A percentile compares a stretch with the other conserved stretches of the same genome.
phyloP scores from a whole-genome alignment of 768 basidiomycete species.

The Mycena venus region DNA sequence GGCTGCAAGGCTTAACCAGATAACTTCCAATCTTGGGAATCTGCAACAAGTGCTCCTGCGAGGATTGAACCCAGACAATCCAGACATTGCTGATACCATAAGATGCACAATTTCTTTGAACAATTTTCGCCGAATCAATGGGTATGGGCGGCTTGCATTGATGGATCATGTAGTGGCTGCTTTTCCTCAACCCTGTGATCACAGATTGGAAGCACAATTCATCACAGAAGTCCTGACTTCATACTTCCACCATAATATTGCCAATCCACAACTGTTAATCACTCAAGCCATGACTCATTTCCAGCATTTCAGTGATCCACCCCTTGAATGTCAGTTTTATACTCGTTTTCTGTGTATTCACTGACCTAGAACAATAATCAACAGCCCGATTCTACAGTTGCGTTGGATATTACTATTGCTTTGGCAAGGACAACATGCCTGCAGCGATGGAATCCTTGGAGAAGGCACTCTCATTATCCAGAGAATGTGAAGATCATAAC shows the following conservation, averaged over 20 bases:
- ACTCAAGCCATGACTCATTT: not conserved
- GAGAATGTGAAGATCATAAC: not conserved
- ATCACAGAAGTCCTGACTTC: not conserved
- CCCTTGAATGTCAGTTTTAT: not conserved
- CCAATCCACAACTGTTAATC: not conserved
- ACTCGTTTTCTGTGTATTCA: not conserved
- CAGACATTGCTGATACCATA: not conserved
- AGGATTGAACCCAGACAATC: not conserved
- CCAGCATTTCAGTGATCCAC: not conserved
- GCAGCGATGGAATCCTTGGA: not conserved
- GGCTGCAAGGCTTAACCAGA: not conserved
- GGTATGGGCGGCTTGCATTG: not conserved
- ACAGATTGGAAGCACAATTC: not conserved
- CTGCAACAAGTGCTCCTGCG: not conserved
- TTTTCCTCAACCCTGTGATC: not conserved
- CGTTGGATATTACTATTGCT: not conserved
- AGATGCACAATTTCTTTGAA: not conserved
- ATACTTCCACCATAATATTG: not conserved
- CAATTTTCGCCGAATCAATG: not conserved
- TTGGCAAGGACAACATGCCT: not conserved
- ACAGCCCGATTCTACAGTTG: not conserved
- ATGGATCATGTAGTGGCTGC: not conserved
- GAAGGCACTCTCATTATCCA: not conserved
- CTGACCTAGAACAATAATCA: not conserved
- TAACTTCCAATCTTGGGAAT: not conserved